Conservation (phyloP, 306 rosid genomes). For the Acacia melanoxylon region DNA sequence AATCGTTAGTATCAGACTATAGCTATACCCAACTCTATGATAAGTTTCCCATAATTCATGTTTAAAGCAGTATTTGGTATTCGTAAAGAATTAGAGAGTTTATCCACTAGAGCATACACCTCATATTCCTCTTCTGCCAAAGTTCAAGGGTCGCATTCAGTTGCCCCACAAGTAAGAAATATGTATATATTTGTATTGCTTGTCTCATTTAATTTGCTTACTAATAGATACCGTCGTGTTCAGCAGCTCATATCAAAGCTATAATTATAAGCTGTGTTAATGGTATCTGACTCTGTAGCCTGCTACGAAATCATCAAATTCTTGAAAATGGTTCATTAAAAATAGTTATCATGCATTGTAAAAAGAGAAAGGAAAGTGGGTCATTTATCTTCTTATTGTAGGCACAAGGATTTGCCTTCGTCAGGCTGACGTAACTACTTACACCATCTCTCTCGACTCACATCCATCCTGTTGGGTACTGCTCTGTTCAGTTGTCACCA, state of each 20-base stretch:
- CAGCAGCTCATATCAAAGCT: neutral
- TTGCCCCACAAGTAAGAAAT: neutral
- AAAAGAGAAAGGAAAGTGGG: neutral
- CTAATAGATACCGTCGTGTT: neutral
- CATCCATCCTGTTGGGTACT: neutral
- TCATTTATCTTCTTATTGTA: neutral
- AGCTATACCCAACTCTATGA: neutral
- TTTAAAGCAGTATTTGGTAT: neutral
- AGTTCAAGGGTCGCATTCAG: no score
- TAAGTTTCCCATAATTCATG: neutral
- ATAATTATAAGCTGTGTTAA: neutral
- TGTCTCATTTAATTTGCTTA: neutral
- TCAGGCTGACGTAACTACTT: constrained; percentile 41
- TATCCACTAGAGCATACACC: neutral
- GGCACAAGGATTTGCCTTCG: constrained; percentile 6
- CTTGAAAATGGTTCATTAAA: neutral
- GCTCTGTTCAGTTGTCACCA: neutral
- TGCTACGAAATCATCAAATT: neutral
- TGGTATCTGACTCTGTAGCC: neutral
- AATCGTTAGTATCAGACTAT: neutral
- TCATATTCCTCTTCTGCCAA: neutral
- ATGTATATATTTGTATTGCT: neutral
- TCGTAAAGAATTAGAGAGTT: neutral
- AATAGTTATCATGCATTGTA: neutral
- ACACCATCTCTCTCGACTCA: constrained; percentile 1